Conservation (phyloP, 306 rosid species). For the Vicia sativa region DNA sequence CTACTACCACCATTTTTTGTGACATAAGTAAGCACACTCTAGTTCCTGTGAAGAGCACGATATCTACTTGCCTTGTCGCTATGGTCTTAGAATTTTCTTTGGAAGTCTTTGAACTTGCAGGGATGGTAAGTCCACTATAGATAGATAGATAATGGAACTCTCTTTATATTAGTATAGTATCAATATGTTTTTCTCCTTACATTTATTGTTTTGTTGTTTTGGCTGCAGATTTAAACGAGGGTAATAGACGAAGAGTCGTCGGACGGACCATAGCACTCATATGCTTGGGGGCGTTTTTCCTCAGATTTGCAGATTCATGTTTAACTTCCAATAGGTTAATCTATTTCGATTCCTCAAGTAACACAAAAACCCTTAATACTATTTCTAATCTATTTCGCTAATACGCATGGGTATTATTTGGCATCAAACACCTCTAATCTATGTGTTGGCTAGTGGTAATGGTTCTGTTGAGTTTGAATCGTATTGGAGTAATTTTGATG, state of each 20-base stretch:
- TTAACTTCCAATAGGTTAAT: conserved; percentile 62
- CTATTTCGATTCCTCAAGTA: too few relatives aligned
- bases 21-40: conserved; percentile 43
- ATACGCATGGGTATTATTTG: too few relatives aligned
- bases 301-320: conserved; percentile 75
- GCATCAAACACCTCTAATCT: too few relatives aligned
- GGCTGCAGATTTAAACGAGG: conserved; percentile 52
- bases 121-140: conserved; percentile 67
- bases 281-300: conserved; percentile 70
- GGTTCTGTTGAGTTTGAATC: too few relatives aligned
- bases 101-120: conserved; percentile 89
- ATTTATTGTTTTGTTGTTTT: conserved; percentile 19
- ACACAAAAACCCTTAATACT: too few relatives aligned
- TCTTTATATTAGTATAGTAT: conserved; percentile 1
- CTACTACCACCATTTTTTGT: conserved; percentile 49
- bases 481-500: too few relatives aligned
- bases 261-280: conserved; percentile 75
- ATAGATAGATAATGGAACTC: neutral
- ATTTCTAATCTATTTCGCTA: too few relatives aligned
- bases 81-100: conserved; percentile 72
- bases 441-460: too few relatives aligned
- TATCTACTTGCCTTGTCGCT: conserved; percentile 73
- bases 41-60: conserved; percentile 54
- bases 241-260: conserved; percentile 56
- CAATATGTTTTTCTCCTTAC: conserved; percentile 25